Conservation (phyloP, 306 rosid genomes). For the Purshia tridentata region DNA sequence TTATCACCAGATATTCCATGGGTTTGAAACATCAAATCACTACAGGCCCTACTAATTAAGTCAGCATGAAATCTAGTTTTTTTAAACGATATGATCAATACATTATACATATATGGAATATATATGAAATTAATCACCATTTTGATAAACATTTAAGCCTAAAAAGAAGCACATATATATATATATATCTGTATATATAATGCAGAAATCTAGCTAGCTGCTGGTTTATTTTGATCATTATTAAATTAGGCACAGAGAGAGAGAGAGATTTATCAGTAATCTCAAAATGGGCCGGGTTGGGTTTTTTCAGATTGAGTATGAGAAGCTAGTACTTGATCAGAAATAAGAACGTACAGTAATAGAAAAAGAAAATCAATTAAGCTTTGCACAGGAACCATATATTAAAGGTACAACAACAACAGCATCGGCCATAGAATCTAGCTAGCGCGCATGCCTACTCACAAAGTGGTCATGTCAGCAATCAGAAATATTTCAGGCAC, state of each 20-base stretch:
- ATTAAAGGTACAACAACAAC: neutral
- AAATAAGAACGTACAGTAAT: neutral
- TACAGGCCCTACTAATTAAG: too few species aligned
- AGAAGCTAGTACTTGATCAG: neutral
- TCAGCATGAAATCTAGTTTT: too few species aligned
- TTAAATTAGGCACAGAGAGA: too few species aligned
- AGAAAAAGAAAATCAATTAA: neutral
- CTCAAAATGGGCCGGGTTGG: neutral
- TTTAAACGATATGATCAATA: too few species aligned
- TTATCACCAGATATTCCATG: neutral
- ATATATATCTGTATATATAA: neutral
- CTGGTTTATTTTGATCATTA: neutral
- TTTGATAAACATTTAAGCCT: too few species aligned
- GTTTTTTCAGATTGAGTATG: neutral
- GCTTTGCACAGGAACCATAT: neutral
- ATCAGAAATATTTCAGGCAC: neutral
- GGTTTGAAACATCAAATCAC: neutral
- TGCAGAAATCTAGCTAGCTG: neutral
- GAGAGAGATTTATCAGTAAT: too few species aligned
- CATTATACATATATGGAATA: too few species aligned
- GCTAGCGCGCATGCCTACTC: conserved; percentile 3
- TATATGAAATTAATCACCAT: too few species aligned
- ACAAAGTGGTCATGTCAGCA: conserved; percentile 4
- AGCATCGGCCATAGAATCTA: neutral
- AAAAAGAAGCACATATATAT: neutral